phyloP scores from a whole-genome alignment of 768 basidiomycete species.

The Cubamyces sp. region DNA sequence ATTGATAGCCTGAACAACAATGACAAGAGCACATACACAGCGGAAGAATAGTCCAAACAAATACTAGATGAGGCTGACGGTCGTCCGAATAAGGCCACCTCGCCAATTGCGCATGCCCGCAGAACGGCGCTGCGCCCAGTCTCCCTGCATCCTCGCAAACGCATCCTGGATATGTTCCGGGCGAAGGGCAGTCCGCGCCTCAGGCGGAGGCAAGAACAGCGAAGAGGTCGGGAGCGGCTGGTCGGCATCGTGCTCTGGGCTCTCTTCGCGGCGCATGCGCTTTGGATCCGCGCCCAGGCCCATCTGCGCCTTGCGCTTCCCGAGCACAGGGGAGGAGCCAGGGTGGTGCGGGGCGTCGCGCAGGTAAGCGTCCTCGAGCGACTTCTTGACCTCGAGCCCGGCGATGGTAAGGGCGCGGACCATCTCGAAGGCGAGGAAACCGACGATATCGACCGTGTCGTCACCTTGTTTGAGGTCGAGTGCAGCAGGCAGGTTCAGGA shows the following conservation, averaged over 20 bases:
- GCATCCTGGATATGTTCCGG: slow-evolving; percentile 93
- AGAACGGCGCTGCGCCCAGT: slow-evolving; percentile 79
- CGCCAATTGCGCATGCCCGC: slow-evolving; percentile 92
- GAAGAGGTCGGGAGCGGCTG: slow-evolving; percentile 69
- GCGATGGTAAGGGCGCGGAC: slow-evolving; percentile 91
- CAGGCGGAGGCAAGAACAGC: slow-evolving; percentile 80
- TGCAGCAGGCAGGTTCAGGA: slow-evolving; percentile 84
- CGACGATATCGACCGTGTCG: slow-evolving; percentile 95
- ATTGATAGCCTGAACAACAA: background rate
- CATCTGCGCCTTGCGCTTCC: slow-evolving; percentile 64
- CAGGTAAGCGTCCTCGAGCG: slow-evolving; percentile 72
- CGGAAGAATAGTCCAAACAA: background rate
- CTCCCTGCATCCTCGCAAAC: slow-evolving; percentile 86
- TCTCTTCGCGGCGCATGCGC: slow-evolving; percentile 50
- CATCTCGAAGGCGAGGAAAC: slow-evolving; percentile 97
- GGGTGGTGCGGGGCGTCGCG: slow-evolving; percentile 59
- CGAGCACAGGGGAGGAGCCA: slow-evolving; percentile 57
- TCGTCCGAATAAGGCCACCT: slow-evolving; percentile 79
- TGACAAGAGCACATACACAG: background rate
- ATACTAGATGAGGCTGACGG: slow-evolving; percentile 72
- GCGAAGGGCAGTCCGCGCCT: slow-evolving; percentile 74
- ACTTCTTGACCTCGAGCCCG: slow-evolving; percentile 81
- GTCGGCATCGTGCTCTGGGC: slow-evolving; percentile 58
- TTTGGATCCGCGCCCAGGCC: slow-evolving; percentile 42
- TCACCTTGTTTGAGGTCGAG: slow-evolving; percentile 91